Conservation (phyloP, 1,284 basidiomycete genomes). For the Ganoderma multipileum region DNA sequence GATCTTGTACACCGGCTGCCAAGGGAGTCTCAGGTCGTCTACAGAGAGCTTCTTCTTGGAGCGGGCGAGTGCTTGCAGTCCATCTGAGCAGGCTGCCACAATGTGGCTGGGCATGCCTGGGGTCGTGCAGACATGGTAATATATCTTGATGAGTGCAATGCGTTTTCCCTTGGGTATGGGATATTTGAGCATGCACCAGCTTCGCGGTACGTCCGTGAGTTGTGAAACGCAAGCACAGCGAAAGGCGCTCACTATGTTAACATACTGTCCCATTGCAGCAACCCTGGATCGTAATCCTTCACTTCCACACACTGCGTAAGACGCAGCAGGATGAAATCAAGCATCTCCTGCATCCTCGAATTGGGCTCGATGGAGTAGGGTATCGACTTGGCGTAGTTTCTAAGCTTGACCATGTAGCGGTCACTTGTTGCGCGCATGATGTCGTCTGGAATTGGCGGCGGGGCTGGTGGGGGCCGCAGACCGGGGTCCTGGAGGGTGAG, state of each 20-base stretch:
- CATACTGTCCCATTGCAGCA: conserved; percentile 82
- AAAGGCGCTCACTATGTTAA: conserved; percentile 62
- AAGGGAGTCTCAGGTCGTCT: conserved; percentile 86
- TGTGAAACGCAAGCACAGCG: conserved; percentile 24
- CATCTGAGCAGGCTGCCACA: conserved; percentile 65
- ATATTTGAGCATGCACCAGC: conserved; percentile 86
- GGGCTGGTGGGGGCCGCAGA: conserved; percentile 17
- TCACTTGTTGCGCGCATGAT: conserved; percentile 46
- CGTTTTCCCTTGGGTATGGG: conserved; percentile 85
- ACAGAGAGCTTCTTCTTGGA: conserved; percentile 82
- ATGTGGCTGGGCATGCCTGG: conserved; percentile 68
- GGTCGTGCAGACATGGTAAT: conserved; percentile 71
- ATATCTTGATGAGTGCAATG: conserved; percentile 81
- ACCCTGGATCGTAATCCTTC: conserved; percentile 81
- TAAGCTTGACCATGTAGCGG: conserved; percentile 61
- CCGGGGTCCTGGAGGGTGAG: conserved; percentile 52
- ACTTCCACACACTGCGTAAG: conserved; percentile 79
- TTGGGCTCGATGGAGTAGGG: conserved; percentile 87
- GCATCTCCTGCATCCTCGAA: conserved; percentile 79
- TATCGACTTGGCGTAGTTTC: conserved; percentile 65
- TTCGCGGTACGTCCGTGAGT: conserved; percentile 38
- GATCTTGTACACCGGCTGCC: conserved; percentile 86
- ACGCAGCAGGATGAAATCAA: conserved; percentile 80
- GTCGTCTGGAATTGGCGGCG: conserved; percentile 44
- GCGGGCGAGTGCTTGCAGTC: conserved; percentile 59